Base-by-base conservation (phyloP, 2,329 filamentous ascomycete genomes). In the Lasiodiplodia gonubiensis region DNA sequence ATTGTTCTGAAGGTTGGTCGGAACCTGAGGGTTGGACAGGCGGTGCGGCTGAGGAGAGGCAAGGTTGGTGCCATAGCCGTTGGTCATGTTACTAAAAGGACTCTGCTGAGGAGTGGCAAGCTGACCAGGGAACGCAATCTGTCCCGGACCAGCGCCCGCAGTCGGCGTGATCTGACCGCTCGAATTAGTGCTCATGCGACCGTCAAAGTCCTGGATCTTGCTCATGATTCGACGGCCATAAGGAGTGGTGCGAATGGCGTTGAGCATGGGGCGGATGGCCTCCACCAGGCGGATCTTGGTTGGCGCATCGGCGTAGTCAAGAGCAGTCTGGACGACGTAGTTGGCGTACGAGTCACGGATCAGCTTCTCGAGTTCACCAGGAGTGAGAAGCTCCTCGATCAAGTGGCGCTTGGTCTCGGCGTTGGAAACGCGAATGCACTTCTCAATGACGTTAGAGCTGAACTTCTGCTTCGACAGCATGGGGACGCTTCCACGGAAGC, bases 391-490 rank as follows among this genome's bases (percentile, higher is more conserved):
- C 82, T 98, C 95, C 42, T 91, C 88, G 68, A 97, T 90, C 80
- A 99, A 90, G 78, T 90, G 85, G 73, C 93, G 90, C 77, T 91
- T 93, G 63, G 91, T 91, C 11, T 86, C 83, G 27, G 88, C 84
- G 69, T 91, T 88, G 42, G 94, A 90, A 76, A 93, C 97, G 67
- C 95, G 93, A 68, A 98, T 82, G 72, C 82, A 85, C 79, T 99
- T 99, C 83, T 99, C 95, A 70, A 99, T 94, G 68, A 99, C 95
- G 74, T 99, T 99, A 75, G 95, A 98, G 82, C 93, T 97, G 83
- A 99, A 99, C 81, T 99, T 99, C 83, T 99, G 95, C 78, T 93
- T 94, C 6, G 95, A 98, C 18, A 90, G 76, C 86, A 86, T 80
- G 80, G 86, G 75, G 78, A 91, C 83, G 88, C 92, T 84, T 73